A percentile compares a stretch with the other conserved stretches of the same genome.
Conservation (phyloP, 805 yeast species). For the Nematodospora valgi region DNA sequence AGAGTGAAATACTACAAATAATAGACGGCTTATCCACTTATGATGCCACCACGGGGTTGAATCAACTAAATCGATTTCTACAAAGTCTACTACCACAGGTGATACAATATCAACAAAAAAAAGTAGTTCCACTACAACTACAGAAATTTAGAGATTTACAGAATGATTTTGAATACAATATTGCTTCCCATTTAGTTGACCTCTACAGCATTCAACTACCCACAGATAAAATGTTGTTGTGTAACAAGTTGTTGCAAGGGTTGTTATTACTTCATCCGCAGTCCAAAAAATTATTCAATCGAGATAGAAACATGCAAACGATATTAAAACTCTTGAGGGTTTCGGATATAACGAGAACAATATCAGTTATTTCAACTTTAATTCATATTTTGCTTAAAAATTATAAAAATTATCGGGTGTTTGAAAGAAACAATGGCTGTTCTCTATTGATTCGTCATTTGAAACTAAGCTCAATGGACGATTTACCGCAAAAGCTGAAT, state of each 20-base stretch:
- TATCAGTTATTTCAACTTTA: conserved; percentile 48
- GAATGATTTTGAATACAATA: conserved; percentile 50
- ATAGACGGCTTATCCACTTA: no score
- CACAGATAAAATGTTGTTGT: conserved; percentile 12
- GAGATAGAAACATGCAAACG: conserved; percentile 37
- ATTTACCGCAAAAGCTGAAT: conserved; percentile 5
- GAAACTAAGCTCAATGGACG: conserved; percentile 18
- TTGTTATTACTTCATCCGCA: conserved; percentile 55
- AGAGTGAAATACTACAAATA: no score
- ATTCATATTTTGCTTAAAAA: conserved; percentile 58
- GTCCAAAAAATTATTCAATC: conserved; percentile 48
- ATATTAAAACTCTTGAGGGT: conserved; percentile 24
- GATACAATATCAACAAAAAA: conserved; percentile 8
- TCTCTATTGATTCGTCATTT: conserved; percentile 43
- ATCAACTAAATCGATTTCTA: conserved; percentile 7
- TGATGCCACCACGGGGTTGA: conserved; percentile 14
- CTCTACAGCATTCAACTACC: background rate
- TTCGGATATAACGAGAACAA: conserved; percentile 13
- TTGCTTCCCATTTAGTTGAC: background rate
- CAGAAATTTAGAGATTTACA: conserved; percentile 43
- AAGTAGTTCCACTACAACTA: conserved; percentile 4
- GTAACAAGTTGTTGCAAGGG: conserved; percentile 52
- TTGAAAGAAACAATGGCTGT: conserved; percentile 58
- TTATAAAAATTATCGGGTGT: conserved; percentile 52
- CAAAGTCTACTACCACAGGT: conserved; percentile 12